Evolutionary conservation across 129 eudicot species (phyloP).

Genomic region (Lactuca saligna): DNA sequence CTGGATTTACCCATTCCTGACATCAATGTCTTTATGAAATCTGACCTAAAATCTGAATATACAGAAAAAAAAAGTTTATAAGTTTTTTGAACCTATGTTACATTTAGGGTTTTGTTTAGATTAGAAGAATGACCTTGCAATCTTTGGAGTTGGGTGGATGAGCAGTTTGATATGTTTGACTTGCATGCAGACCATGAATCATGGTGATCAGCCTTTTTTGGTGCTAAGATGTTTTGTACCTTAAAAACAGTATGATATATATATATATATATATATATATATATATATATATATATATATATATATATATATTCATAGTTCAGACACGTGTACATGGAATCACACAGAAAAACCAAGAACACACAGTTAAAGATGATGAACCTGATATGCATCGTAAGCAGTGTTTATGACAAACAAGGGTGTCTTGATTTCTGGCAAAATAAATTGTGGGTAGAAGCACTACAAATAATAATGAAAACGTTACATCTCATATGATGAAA

Average conservation of each 20-base stretch:
- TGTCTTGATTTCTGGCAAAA: slow-evolving; percentile 40
- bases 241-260: slow-evolving; percentile 6
- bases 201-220: slow-evolving; percentile 36
- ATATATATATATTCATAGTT: neutral
- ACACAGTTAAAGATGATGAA: slow-evolving; percentile 24
- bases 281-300: neutral
- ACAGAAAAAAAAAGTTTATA: neutral
- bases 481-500: neutral
- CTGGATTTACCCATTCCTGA: slow-evolving; percentile 34
- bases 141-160: slow-evolving; percentile 34
- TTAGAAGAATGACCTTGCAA: slow-evolving; percentile 32
- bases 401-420: slow-evolving; percentile 49
- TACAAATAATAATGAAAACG: slow-evolving; percentile 13
- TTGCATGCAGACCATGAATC: slow-evolving; percentile 38
- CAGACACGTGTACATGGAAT: neutral
- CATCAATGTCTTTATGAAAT: slow-evolving; percentile 31
- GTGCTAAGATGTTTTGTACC: slow-evolving; percentile 46
- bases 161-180: slow-evolving; percentile 32
- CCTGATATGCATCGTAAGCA: slow-evolving; percentile 50
- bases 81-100: neutral
- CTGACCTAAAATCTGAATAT: slow-evolving; percentile 40
- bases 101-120: neutral
- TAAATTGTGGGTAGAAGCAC: slow-evolving; percentile 51
- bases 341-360: slow-evolving; percentile 7
- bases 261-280: neutral